These are phyloP conservation scores for Yamadazyma friedrichii DNA, from an alignment of 1,139 yeast species.

Conservation along the genomic window DNA sequence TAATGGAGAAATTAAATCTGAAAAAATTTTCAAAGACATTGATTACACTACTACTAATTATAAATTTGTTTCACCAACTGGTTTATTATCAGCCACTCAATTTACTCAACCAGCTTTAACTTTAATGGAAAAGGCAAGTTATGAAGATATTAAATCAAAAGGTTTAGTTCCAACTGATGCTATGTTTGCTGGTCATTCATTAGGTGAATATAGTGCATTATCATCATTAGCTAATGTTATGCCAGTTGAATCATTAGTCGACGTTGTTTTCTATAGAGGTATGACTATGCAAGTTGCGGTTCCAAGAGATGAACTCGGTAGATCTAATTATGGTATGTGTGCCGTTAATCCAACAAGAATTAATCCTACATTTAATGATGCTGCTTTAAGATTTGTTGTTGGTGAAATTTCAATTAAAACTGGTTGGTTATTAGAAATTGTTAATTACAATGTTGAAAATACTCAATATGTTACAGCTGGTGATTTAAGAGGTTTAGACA, in stretches of 20 bases:
- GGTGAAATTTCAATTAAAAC: constrained; percentile 82
- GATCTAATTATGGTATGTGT: constrained; percentile 99
- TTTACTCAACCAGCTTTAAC: constrained; percentile 99
- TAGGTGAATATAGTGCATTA: constrained; percentile 97
- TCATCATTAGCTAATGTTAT: constrained; percentile 96
- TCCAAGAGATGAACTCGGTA: constrained; percentile 90
- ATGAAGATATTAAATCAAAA: constrained; percentile 94
- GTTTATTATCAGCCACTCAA: constrained; percentile 96
- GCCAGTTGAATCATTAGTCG: constrained; percentile 98
- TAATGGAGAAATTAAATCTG: constrained; percentile 81
- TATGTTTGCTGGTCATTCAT: constrained; percentile 97
- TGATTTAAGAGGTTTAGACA: constrained; percentile 92
- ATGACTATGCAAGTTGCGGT: constrained; percentile 99
- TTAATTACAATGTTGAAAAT: constrained; percentile 96
- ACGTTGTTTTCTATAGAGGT: constrained; percentile 98
- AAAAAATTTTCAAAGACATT: constrained; percentile 92
- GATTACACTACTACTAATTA: constrained; percentile 76
- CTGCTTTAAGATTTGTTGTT: constrained; percentile 92
- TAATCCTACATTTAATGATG: constrained; percentile 82
- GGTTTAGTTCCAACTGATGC: constrained; percentile 93
- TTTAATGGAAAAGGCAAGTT: constrained; percentile 98
- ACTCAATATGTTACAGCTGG: constrained; percentile 99
- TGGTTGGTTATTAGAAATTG: constrained; percentile 94
- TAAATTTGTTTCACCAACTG: constrained; percentile 91
- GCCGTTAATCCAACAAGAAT: constrained; percentile 97